These are phyloP conservation scores for Coemansia sp. DNA, from an alignment of 192 early-diverging fungal species.

Conservation along the genomic window DNA sequence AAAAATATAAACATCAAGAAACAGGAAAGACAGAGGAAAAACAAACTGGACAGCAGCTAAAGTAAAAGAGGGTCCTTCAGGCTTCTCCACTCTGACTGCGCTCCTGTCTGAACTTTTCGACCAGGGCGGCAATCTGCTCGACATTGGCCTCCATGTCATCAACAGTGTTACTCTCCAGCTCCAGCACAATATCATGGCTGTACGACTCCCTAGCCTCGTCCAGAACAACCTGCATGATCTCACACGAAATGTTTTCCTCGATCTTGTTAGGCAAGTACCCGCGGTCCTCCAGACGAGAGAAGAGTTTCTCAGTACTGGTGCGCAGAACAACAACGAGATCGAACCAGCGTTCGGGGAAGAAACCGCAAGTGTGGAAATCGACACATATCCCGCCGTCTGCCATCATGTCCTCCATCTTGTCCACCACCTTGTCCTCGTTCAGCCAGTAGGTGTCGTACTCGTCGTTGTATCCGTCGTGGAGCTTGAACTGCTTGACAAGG, in stretches of 20 bases:
- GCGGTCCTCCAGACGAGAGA: conserved; percentile 75
- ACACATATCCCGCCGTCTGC: conserved; percentile 81
- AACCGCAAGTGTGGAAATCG: conserved; percentile 93
- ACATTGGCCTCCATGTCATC: conserved; percentile 94
- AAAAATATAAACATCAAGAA: too few relatives aligned
- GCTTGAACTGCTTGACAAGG: conserved; percentile 80
- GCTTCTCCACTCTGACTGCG: conserved; percentile 1
- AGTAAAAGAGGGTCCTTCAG: too few relatives aligned
- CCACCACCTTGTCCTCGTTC: conserved; percentile 93
- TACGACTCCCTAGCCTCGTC: conserved; percentile 90
- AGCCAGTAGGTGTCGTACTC: conserved; percentile 87
- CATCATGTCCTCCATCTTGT: conserved; percentile 88
- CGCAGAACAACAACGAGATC: conserved; percentile 92
- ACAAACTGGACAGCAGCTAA: too few relatives aligned
- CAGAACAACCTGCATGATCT: conserved; percentile 96
- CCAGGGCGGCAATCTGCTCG: conserved; percentile 70
- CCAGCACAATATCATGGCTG: conserved; percentile 74
- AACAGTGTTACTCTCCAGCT: conserved; percentile 75
- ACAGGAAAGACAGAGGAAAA: too few relatives aligned
- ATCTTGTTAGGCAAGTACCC: conserved; percentile 84
- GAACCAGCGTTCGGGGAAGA: conserved; percentile 98
- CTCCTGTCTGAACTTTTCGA: conserved; percentile 50
- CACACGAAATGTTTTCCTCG: conserved; percentile 91
- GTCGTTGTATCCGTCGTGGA: conserved; percentile 84
- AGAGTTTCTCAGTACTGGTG: conserved; percentile 76